Conservation (phyloP, 176 grass and related monocot species). For the Phoenix dactylifera region DNA sequence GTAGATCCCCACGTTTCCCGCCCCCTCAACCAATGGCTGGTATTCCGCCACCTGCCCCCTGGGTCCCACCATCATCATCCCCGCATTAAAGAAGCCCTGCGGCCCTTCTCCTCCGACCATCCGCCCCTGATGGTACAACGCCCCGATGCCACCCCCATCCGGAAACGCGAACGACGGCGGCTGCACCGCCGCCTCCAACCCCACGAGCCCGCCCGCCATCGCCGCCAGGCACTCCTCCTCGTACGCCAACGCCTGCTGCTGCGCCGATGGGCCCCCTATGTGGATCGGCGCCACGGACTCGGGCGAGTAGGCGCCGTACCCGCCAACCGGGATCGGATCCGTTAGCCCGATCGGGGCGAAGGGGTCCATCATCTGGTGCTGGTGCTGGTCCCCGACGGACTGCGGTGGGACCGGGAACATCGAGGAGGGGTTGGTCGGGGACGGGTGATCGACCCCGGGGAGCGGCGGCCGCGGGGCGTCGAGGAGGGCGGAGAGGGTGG, state of each 20-base stretch:
- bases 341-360: constrained; percentile 19
- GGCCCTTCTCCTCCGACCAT: background rate
- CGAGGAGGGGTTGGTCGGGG: background rate
- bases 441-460: background rate
- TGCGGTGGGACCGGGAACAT: constrained; percentile 20
- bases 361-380: background rate
- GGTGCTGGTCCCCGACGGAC: constrained; percentile 21
- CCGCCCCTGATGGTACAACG: background rate
- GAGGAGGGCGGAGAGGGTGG: constrained; percentile 37
- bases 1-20: constrained; percentile 17
- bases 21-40: constrained; percentile 56
- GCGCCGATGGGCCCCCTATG: constrained; percentile 18
- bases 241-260: background rate
- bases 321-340: constrained; percentile 9
- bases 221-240: constrained; percentile 7
- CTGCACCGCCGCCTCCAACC: constrained; percentile 17
- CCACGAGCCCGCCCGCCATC: constrained; percentile 21
- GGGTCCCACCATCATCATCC: background rate
- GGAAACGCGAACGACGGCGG: background rate
- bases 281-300: constrained; percentile 29
- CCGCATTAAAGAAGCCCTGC: background rate
- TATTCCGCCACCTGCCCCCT: constrained; percentile 46
- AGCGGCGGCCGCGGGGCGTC: constrained; percentile 27
- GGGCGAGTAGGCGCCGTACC: constrained; percentile 1
- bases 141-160: background rate